Base-by-base conservation (phyloP, 495 filamentous ascomycete genomes). In the Sabuloglossum arenarium region DNA sequence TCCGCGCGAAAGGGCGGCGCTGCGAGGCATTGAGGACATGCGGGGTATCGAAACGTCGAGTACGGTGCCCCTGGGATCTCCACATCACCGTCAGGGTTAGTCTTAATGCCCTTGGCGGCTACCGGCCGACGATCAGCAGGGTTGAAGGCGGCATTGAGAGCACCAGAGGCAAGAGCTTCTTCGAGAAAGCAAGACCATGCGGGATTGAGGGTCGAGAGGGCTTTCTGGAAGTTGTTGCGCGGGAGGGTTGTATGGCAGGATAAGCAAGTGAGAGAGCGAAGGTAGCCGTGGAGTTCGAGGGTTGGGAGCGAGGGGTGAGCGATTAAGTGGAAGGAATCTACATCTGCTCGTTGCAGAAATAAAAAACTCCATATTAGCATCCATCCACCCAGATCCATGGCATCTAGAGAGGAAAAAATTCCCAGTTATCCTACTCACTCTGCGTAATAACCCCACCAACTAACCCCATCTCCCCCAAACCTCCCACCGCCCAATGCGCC, bases 31-130 rank as follows among this genome's bases (percentile, higher is more conserved):
- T 66, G 78, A 16, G 87, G 86, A 67, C 91, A 98, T 0, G 91
- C 75, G 0, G 91, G 91, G 64, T 97, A 97, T 37, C 88, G 73
- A 61, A 98, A 98, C 0, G 84, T 86, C 3, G 78, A 81, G 67
- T 96, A 96, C 0, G 86, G 84, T 14, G 86, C 86, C 28, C 79
- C 77, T 0, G 88, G 86, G n/a, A 98, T 68, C 61, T 96, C 91
- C 23, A 93, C 86, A 63, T 98, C 91, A 19, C 91, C 91, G 61
- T 98, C 91, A 0, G 91, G 88, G 61, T 97, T 97, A 30, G 86
- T 80, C 61, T 80, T 85, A 28, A 95, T 68, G 1, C 86, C 86
- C 61, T 73, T 79, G 51, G 67, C 73, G n/a, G n/a, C n/a, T n/a
- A n/a, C n/a, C n/a, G n/a, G n/a, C 50, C 73, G 73, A 53, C 82